Evolutionary conservation across 257 asterid species (phyloP).

Genomic region (Prunella vulgaris): DNA sequence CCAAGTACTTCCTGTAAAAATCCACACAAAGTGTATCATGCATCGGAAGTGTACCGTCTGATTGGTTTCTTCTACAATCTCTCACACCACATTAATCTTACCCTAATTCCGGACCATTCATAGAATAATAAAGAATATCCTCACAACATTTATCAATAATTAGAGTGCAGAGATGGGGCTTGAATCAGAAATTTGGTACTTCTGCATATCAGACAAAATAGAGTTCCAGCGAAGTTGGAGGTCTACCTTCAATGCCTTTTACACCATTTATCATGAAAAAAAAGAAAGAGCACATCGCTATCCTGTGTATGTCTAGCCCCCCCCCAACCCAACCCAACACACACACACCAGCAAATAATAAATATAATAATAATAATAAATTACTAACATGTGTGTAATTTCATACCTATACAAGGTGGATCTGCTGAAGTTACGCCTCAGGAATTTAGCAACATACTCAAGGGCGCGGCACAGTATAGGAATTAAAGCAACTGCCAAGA

Average conservation of each 20-base stretch:
- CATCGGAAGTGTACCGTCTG: background rate
- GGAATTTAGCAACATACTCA: slow-evolving; percentile 73
- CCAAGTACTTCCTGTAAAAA: slow-evolving; percentile 75
- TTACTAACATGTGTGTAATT: background rate
- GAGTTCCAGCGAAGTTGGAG: background rate
- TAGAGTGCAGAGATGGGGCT: background rate
- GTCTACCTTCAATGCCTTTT: background rate
- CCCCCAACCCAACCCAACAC: background rate
- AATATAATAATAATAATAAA: background rate
- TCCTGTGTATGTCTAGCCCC: background rate
- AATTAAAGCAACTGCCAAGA: slow-evolving; percentile 75
- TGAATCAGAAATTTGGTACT: background rate
- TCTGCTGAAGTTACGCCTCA: slow-evolving; percentile 66
- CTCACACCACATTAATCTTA: background rate
- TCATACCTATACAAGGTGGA: slow-evolving; percentile 74
- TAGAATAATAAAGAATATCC: background rate
- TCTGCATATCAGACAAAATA: too few species aligned
- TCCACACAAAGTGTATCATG: slow-evolving; percentile 5
- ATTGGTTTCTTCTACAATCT: slow-evolving; percentile 11
- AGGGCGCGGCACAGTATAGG: slow-evolving; percentile 72
- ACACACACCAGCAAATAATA: background rate
- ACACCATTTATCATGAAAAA: background rate
- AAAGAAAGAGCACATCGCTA: background rate
- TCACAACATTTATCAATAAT: background rate
- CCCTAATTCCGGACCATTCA: too few species aligned